Evolutionary conservation across 164 flowering plant genomes (phyloP).

Genomic region (Tinospora cordifolia): DNA sequence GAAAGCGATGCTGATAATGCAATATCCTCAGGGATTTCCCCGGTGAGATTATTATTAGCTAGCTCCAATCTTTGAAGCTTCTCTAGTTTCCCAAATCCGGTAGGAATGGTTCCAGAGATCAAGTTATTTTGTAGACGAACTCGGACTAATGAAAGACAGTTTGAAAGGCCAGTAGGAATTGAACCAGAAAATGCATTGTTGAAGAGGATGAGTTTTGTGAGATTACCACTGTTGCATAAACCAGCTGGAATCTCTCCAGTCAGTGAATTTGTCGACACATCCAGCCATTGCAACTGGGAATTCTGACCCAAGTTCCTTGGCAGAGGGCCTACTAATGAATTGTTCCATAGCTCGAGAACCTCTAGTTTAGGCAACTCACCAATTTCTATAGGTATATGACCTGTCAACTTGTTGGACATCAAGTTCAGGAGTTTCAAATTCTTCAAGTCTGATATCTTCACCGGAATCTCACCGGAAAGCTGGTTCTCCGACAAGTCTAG

Average conservation of each 20-base stretch:
- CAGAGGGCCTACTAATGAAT: slow-evolving; percentile 66
- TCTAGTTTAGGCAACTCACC: slow-evolving; percentile 39
- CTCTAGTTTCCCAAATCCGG: slow-evolving; percentile 63
- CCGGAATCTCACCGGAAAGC: slow-evolving; percentile 64
- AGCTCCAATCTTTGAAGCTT: slow-evolving; percentile 73
- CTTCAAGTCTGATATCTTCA: slow-evolving; percentile 43
- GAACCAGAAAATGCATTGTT: slow-evolving; percentile 76
- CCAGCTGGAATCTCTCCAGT: slow-evolving; percentile 64
- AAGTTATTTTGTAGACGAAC: slow-evolving; percentile 74
- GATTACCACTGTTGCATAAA: slow-evolving; percentile 58
- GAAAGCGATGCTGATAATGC: slow-evolving; percentile 58
- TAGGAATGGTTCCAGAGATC: slow-evolving; percentile 66
- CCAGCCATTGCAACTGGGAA: slow-evolving; percentile 77
- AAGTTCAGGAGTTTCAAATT: slow-evolving; percentile 64
- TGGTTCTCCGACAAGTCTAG: slow-evolving; percentile 78
- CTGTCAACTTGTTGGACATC: slow-evolving; percentile 69
- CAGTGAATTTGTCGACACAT: slow-evolving; percentile 72
- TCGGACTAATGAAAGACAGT: slow-evolving; percentile 65
- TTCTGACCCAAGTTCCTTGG: slow-evolving; percentile 63
- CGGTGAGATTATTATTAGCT: slow-evolving; percentile 68
- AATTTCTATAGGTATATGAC: slow-evolving; percentile 50
- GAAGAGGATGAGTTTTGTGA: slow-evolving; percentile 88
- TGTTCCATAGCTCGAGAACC: slow-evolving; percentile 91
- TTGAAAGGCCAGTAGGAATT: slow-evolving; percentile 48
- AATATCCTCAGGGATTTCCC: slow-evolving; percentile 67